Percentiles rank a stretch among this genome's conserved stretches.
Conservation (phyloP, 2,329 filamentous ascomycete species). For the Penicillium sp. region DNA sequence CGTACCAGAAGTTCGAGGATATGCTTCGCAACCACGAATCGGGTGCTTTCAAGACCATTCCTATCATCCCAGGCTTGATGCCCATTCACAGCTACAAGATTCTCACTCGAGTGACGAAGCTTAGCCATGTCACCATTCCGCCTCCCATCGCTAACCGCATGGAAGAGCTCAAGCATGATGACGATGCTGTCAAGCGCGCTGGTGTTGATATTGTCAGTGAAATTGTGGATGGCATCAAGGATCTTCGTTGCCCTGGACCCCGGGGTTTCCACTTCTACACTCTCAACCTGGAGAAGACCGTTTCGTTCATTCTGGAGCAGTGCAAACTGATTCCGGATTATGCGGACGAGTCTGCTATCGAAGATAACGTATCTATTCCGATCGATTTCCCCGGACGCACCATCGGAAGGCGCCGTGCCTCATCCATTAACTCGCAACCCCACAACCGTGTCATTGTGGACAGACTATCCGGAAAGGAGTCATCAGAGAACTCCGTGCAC, state of each 20-base stretch:
- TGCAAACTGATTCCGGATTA: constrained; percentile 73
- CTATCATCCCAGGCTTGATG: constrained; percentile 94
- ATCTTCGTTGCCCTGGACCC: constrained; percentile 60
- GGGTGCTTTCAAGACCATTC: constrained; percentile 79
- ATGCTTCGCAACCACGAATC: constrained; percentile 77
- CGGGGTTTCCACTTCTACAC: constrained; percentile 97
- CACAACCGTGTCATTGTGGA: constrained; percentile 86
- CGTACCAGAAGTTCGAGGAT: constrained; percentile 78
- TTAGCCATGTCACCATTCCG: constrained; percentile 86
- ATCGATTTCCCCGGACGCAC: constrained; percentile 29
- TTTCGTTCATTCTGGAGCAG: constrained; percentile 87
- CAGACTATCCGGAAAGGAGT: constrained; percentile 43
- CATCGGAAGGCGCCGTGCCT: constrained; percentile 61
- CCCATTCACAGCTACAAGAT: constrained; percentile 97
- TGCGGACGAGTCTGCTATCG: constrained; percentile 46
- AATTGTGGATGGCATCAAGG: constrained; percentile 76
- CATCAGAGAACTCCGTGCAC: constrained; percentile 42
- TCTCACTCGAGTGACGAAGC: constrained; percentile 87
- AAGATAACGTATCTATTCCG: constrained; percentile 34
- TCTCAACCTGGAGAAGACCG: constrained; percentile 91
- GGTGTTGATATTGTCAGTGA: constrained; percentile 71
- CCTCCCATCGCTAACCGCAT: constrained; percentile 66
- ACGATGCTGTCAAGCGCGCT: constrained; percentile 50
- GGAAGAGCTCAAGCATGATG: constrained; percentile 48
- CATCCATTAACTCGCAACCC: constrained; percentile 79